phyloP scores from a whole-genome alignment of 176 grass and related monocot species.

The Otatea glauca region DNA sequence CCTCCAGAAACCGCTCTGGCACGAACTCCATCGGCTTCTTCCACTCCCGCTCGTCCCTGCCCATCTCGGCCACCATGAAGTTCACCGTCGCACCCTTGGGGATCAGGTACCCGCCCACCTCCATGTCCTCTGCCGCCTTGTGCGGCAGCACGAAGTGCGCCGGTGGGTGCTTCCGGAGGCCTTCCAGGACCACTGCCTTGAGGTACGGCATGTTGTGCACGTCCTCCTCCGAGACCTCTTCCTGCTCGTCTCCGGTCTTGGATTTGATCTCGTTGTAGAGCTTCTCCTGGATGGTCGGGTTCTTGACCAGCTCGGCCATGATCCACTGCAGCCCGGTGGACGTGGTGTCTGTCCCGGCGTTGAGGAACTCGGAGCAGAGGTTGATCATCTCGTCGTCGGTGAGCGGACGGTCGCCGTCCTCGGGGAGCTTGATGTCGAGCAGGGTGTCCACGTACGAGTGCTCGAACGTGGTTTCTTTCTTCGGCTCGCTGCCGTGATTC shows the following conservation, averaged over 20 bases:
- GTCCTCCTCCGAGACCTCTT: conserved; percentile 57
- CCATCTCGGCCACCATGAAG: conserved; percentile 66
- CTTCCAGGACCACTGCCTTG: conserved; percentile 69
- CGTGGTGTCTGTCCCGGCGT: conserved; percentile 76
- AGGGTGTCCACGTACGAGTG: conserved; percentile 77
- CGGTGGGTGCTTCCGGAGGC: conserved; percentile 63
- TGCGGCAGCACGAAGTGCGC: conserved; percentile 61
- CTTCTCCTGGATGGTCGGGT: conserved; percentile 50
- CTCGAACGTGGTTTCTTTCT: conserved; percentile 37
- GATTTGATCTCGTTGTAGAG: conserved; percentile 51
- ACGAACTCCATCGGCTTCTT: conserved; percentile 51
- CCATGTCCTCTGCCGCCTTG: conserved; percentile 56
- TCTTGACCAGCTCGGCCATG: conserved; percentile 82
- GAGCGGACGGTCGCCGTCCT: conserved; percentile 45
- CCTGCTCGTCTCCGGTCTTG: background rate
- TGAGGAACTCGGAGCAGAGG: conserved; percentile 68
- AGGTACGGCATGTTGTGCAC: conserved; percentile 63
- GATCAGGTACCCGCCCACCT: conserved; percentile 50
- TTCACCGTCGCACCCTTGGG: conserved; percentile 63
- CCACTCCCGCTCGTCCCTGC: conserved; percentile 54
- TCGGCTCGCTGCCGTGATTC: background rate
- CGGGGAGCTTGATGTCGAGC: conserved; percentile 60
- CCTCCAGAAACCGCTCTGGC: conserved; percentile 64
- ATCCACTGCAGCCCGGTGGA: conserved; percentile 72
- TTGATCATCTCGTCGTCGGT: conserved; percentile 51